Conservation (phyloP, 2,329 filamentous ascomycete species). For the Golovinomyces cichoracearum region DNA sequence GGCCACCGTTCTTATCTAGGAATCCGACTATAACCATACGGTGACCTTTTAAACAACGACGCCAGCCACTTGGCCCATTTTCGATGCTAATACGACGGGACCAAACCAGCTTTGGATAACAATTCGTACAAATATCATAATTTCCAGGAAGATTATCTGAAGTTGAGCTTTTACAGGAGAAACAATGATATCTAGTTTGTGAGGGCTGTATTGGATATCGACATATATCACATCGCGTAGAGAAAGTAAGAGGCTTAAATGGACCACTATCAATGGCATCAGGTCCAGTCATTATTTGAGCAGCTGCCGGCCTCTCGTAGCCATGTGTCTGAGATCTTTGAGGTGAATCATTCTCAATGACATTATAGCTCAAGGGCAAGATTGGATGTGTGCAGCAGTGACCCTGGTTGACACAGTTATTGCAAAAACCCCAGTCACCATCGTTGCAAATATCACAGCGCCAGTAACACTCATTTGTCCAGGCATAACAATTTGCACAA, state of each 20-base stretch:
- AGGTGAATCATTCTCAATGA: constrained; percentile 14
- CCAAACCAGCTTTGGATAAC: constrained; percentile 43
- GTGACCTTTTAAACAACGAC: constrained; percentile 54
- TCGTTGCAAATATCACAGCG: constrained; percentile 68
- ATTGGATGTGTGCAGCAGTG: constrained; percentile 59
- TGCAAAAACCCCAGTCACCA: constrained; percentile 87
- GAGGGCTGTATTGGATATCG: constrained; percentile 42
- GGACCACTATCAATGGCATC: constrained; percentile 21
- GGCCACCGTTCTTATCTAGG: constrained; percentile 38
- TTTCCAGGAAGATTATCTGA: constrained; percentile 34
- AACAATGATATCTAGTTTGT: constrained; percentile 55
- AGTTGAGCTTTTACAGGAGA: constrained; percentile 34
- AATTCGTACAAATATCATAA: constrained; percentile 60
- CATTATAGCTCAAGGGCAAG: constrained; percentile 43
- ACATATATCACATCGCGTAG: constrained; percentile 57
- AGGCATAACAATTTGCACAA: constrained; percentile 48
- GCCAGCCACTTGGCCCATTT: constrained; percentile 60
- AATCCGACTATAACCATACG: constrained; percentile 65
- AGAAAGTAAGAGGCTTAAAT: constrained; percentile 46
- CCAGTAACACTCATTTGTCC: constrained; percentile 71
- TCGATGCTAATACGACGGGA: constrained; percentile 41
- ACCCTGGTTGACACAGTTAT: constrained; percentile 61
- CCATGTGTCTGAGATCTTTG: constrained; percentile 18
- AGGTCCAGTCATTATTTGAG: constrained; percentile 23
- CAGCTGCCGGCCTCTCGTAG: constrained; percentile 21